A percentile compares a stretch with the other conserved stretches of the same genome.
These are phyloP conservation scores for Annulohypoxylon truncatum DNA, from an alignment of 2,329 filamentous ascomycete genomes.

Conservation along the genomic window DNA sequence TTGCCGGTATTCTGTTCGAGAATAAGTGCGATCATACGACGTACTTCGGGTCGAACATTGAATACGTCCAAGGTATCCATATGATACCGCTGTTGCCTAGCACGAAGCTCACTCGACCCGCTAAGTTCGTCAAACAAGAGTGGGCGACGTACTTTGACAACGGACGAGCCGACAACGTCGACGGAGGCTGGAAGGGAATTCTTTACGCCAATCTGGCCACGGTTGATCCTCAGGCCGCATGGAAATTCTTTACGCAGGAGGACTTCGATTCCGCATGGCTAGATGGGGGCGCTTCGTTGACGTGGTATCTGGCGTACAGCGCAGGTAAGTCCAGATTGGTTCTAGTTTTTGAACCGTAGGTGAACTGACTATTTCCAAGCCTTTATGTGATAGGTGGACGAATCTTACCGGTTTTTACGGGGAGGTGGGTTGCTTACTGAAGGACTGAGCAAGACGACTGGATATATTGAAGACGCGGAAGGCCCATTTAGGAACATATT, in stretches of 20 bases:
- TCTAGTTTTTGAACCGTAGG: neutral
- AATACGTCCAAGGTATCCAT: conserved; percentile 80
- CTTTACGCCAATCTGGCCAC: conserved; percentile 85
- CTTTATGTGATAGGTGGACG: conserved; percentile 41
- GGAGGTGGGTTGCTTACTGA: conserved; percentile 1
- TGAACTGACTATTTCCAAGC: conserved; percentile 38
- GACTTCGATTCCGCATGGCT: conserved; percentile 76
- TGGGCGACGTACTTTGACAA: conserved; percentile 83
- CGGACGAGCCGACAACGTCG: conserved; percentile 71
- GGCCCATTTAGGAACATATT: conserved; percentile 8
- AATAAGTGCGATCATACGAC: conserved; percentile 96
- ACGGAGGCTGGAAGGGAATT: conserved; percentile 87
- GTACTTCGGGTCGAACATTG: conserved; percentile 80
- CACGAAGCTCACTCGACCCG: conserved; percentile 73
- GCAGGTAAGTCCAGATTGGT: conserved; percentile 68
- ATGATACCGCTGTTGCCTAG: conserved; percentile 75
- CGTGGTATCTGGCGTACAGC: conserved; percentile 85
- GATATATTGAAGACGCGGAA: conserved; percentile 25
- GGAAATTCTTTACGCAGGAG: conserved; percentile 76
- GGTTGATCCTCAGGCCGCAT: conserved; percentile 76
- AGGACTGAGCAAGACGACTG: conserved; percentile 10
- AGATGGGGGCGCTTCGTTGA: conserved; percentile 84
- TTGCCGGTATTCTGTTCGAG: conserved; percentile 81
- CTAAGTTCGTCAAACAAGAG: conserved; percentile 81
- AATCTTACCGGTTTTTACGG: conserved; percentile 1